Conservation (phyloP, 1,139 yeast genomes). For the Yamadazyma atmosphaerica region DNA sequence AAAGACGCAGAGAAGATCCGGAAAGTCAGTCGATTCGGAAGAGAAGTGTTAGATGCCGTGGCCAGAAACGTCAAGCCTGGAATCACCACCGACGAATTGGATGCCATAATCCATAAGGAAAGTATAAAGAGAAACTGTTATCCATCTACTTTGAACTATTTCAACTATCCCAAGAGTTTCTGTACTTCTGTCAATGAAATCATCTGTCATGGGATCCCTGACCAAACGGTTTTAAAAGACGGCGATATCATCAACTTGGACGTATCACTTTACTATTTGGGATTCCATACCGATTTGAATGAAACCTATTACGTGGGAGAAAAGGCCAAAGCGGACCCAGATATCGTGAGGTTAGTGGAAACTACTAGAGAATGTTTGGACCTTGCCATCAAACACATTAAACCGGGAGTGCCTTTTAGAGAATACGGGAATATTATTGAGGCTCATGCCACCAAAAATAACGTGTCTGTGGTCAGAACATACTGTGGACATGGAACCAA, state of each 20-base stretch:
- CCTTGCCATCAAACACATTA: constrained; percentile 76
- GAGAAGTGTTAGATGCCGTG: constrained; percentile 85
- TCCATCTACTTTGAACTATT: constrained; percentile 95
- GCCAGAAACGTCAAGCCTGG: constrained; percentile 87
- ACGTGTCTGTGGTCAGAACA: constrained; percentile 84
- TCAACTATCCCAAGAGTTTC: constrained; percentile 87
- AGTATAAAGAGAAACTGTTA: constrained; percentile 87
- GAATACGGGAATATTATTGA: constrained; percentile 88
- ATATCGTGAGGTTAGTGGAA: constrained; percentile 84
- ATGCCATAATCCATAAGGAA: constrained; percentile 81
- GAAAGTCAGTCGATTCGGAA: constrained; percentile 69
- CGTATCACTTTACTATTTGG: constrained; percentile 80
- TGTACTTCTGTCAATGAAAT: constrained; percentile 95
- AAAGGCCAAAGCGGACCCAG: constrained; percentile 72
- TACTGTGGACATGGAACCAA: constrained; percentile 97
- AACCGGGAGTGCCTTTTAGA: constrained; percentile 91
- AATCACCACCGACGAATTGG: constrained; percentile 90
- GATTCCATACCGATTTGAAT: constrained; percentile 91
- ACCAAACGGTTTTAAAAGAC: constrained; percentile 77
- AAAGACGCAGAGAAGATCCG: constrained; percentile 75
- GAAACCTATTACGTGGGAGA: constrained; percentile 98
- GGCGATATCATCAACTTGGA: constrained; percentile 96
- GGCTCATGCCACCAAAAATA: constrained; percentile 75
- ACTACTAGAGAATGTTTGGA: constrained; percentile 91
- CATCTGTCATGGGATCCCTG: constrained; percentile 98